These are phyloP conservation scores for Sarocladium brachiariae DNA, from an alignment of 2,329 filamentous ascomycete species.

Conservation along the genomic window DNA sequence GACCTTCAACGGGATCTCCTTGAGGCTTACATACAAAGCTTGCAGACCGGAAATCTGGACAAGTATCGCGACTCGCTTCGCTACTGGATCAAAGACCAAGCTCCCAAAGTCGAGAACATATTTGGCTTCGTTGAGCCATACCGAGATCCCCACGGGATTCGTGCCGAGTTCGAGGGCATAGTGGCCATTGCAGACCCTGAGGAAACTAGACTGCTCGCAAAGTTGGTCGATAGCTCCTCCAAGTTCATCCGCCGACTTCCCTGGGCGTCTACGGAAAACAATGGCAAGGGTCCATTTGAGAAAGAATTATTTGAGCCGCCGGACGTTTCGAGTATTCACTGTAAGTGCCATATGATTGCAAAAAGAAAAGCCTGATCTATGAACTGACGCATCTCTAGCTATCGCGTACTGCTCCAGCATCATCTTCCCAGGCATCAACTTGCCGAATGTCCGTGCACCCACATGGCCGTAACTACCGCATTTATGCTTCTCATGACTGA, in stretches of 20 bases:
- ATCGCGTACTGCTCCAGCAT: conserved; percentile 37
- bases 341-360: conserved; percentile 31
- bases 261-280: conserved; percentile 44
- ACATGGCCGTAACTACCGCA: no score
- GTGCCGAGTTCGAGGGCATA: conserved; percentile 54
- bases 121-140: conserved; percentile 59
- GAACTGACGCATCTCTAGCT: conserved; percentile 24
- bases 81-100: conserved; percentile 52
- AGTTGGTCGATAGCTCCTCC: conserved; percentile 56
- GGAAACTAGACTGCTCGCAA: conserved; percentile 51
- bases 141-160: conserved; percentile 51
- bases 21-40: conserved; percentile 46
- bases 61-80: conserved; percentile 48
- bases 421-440: conserved; percentile 35
- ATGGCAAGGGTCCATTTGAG: conserved; percentile 53
- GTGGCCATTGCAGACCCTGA: conserved; percentile 58
- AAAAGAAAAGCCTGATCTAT: background rate
- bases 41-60: conserved; percentile 47
- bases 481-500: no score
- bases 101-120: conserved; percentile 49
- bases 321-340: conserved; percentile 66
- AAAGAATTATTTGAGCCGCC: conserved; percentile 65
- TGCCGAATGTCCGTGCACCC: conserved; percentile 32
- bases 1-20: conserved; percentile 41
- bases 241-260: conserved; percentile 61